Evolutionary conservation across 176 grass and related monocot species (phyloP).

Genomic region (Themeda triandra): DNA sequence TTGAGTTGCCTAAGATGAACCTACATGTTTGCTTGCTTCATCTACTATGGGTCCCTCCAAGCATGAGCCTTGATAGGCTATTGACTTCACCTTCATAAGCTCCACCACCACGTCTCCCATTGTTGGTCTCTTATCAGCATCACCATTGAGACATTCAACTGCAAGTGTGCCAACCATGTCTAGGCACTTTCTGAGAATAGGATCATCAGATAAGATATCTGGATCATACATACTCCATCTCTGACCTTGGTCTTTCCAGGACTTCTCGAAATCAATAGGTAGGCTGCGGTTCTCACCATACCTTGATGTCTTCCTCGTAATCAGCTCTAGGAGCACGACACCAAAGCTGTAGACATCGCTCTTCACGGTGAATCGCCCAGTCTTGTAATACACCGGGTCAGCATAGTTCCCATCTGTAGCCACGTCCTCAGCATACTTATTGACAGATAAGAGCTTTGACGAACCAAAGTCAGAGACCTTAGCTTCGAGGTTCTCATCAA

Average conservation of each 20-base stretch:
- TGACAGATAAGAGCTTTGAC: background rate
- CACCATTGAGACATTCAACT: background rate
- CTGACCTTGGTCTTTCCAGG: background rate
- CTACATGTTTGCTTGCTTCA: no score
- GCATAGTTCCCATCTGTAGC: background rate
- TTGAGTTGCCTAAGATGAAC: no score
- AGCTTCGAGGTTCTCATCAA: background rate
- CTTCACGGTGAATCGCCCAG: background rate
- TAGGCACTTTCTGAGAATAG: background rate
- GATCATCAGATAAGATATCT: background rate
- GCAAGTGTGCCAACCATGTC: background rate
- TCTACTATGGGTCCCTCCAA: background rate
- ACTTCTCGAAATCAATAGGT: background rate
- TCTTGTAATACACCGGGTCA: background rate
- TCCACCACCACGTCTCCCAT: background rate
- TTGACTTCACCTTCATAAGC: background rate
- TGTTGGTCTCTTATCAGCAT: background rate
- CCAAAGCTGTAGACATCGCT: background rate
- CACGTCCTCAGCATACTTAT: background rate
- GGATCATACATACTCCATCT: background rate
- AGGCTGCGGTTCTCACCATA: background rate
- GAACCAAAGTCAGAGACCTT: conserved; percentile 1
- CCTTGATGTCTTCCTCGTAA: background rate
- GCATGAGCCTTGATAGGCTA: background rate
- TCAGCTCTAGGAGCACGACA: background rate